Base-by-base conservation (phyloP, 2,329 filamentous ascomycete species). In the Diaporthe eres region DNA sequence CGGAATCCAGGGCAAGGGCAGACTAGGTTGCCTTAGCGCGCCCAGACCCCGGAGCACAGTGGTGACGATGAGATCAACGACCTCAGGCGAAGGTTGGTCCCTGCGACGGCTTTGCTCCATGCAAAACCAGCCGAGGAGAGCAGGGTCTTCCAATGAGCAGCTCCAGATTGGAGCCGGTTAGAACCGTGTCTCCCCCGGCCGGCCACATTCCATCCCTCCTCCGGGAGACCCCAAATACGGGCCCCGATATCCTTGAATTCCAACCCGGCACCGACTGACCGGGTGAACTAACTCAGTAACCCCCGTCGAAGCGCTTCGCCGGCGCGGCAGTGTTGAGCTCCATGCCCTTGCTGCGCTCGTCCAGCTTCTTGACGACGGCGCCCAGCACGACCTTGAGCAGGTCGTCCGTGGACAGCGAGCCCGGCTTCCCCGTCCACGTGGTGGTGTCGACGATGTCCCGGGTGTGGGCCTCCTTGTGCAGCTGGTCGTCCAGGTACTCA, bases 401-500 rank as follows among this genome's bases (percentile, higher is more conserved):
- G 28, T 78, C 78, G 28, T 78, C 78, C 1, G 75, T 76, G 25
- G 78, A 78, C 67, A 78, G 49, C 17, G 76, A 76, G 15, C 77
- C 77, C 0, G 72, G 76, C 60, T 71, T 49, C 4, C 74, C 76
- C 10, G 74, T 74, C 74, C 74, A 76, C 42, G 74, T 75, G 19
- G 71, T 76, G 67, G 77, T 78, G 73, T 79, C 78, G 60, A 78
- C 75, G 13, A 79, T 79, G 61, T 79, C 78, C 47, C 74, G 68
- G 51, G 77, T 78, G 61, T 74, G 71, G 7, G 73, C 70, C 75
- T 78, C 77, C 72, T 76, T 78, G 74, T 77, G 74, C 74, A 79
- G 77, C 74, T 78, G 77, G 74, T 79, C 78, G 73, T 79, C 78
- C 31, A 79, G 77, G 57, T 79, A 78, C 61, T 78, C 71, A 22